Evolutionary conservation across 768 basidiomycete genomes (phyloP).

Genomic region (Candolleomyces efflorescens): DNA sequence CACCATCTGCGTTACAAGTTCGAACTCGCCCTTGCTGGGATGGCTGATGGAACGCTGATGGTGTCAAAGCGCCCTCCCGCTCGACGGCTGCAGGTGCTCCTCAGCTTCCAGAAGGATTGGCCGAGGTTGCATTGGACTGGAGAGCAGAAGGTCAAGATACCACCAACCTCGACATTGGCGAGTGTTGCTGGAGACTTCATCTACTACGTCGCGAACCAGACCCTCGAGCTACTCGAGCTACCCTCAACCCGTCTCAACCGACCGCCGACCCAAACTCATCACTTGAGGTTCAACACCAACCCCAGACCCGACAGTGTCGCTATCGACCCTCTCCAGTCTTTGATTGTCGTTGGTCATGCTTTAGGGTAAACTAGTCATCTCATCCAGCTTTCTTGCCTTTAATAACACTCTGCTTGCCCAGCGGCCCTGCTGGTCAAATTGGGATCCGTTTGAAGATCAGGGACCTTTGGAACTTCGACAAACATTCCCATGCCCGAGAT

Average conservation of each 20-base stretch:
- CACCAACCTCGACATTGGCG: slow-evolving; percentile 29
- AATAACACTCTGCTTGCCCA: slow-evolving; percentile 13
- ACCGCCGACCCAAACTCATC: slow-evolving; percentile 39
- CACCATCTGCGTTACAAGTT: slow-evolving; percentile 46
- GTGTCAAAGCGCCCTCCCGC: slow-evolving; percentile 32
- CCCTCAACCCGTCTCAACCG: slow-evolving; percentile 44
- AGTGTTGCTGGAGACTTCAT: slow-evolving; percentile 44
- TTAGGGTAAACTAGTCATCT: slow-evolving; percentile 15
- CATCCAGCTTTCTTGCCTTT: not conserved
- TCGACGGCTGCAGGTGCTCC: slow-evolving; percentile 41
- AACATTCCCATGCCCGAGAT: slow-evolving; percentile 42
- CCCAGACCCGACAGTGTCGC: slow-evolving; percentile 39
- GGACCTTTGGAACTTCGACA: slow-evolving; percentile 51
- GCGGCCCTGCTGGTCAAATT: slow-evolving; percentile 36
- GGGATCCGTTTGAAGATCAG: slow-evolving; percentile 49
- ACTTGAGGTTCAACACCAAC: slow-evolving; percentile 40
- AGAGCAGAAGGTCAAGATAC: slow-evolving; percentile 39
- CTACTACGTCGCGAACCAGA: slow-evolving; percentile 38
- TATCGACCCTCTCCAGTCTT: slow-evolving; percentile 40
- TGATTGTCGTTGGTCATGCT: slow-evolving; percentile 41
- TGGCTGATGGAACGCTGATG: slow-evolving; percentile 46
- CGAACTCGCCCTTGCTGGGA: slow-evolving; percentile 45
- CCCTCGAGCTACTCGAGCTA: slow-evolving; percentile 43
- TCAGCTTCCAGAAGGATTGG: slow-evolving; percentile 46
- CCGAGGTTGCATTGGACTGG: slow-evolving; percentile 43